Evolutionary conservation across 495 filamentous ascomycete genomes (phyloP), one percentile per base, ranked within the genome.

Genomic region (Parachaetomium inaequale): DNA sequence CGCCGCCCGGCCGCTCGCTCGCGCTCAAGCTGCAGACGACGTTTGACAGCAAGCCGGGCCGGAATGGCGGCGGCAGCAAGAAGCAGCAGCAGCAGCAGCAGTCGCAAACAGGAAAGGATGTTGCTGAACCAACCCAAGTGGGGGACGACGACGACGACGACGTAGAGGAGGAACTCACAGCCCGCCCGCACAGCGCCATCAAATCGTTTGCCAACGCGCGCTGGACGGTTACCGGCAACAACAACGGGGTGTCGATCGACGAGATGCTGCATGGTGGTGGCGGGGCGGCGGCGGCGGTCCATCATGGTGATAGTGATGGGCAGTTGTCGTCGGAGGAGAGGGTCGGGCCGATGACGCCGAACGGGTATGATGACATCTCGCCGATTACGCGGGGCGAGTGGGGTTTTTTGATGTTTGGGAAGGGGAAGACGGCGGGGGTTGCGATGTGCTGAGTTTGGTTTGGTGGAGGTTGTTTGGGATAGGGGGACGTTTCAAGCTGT

Each of bases 311-410:
- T 25, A 15, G 19, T 38, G 31, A 23, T 11, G 31, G n/a, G 29
- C 7, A 52, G 45, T 25, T 34, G 17, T 2, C 4, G 23, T 8
- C 25, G 11, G 45, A 45, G 4, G 54, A 59, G 21, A 58, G 55
- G 43, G 43, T 76, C 7, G 78, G 74, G 7, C 78, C 79, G 17
- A 64, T 69, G 71, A 84, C 81, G 58, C 82, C 81, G 10, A 83
- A 84, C 62, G 75, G 75, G 38, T 80, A 78, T 52, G 81, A 82
- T 42, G 81, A 84, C 52, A 80, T 84, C 47, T 81, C 78, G 31
- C 82, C 81, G 14, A 76, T 80, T 17, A 84, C 82, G 15, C 69
- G 77, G 38, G 79, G 79, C 11, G 81, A 84, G 70, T 84, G 81
- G 81, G 78, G 79, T 15, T 80, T 81, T 58, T 60, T 84, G 58